A percentile compares a stretch with the other conserved stretches of the same genome.
Conservation (phyloP, 768 basidiomycete species). For the Xerocomellus dryophilus region DNA sequence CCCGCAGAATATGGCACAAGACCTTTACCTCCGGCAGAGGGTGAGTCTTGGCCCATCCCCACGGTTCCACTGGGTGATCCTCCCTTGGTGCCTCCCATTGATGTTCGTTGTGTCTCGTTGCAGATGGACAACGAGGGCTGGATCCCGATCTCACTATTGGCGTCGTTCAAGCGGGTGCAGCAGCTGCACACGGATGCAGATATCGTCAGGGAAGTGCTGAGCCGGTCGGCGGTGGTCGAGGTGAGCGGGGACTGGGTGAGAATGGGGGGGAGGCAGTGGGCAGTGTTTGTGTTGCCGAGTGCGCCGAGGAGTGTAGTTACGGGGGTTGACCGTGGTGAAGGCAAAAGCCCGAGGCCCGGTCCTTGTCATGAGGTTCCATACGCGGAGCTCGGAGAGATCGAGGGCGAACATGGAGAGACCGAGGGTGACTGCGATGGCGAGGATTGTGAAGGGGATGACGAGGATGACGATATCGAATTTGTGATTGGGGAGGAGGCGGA, state of each 20-base stretch:
- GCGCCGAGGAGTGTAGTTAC: conserved; percentile 47
- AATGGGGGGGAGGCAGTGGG: conserved; percentile 58
- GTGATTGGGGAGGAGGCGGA: conserved; percentile 55
- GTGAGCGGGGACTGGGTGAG: conserved; percentile 68
- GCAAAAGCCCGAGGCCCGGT: not conserved
- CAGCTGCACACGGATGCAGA: conserved; percentile 56
- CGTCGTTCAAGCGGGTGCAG: conserved; percentile 84
- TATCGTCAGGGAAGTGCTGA: conserved; percentile 69
- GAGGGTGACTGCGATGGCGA: conserved; percentile 33
- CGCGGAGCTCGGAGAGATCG: conserved; percentile 8
- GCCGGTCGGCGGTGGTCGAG: conserved; percentile 65
- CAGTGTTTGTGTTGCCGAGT: conserved; percentile 54
- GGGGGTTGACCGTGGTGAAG: not conserved
- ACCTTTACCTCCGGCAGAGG: conserved; percentile 75
- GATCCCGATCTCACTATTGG: conserved; percentile 77
- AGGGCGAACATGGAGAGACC: conserved; percentile 22
- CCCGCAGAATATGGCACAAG: conserved; percentile 84
- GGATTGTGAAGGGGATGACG: conserved; percentile 46
- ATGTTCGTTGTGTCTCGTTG: not conserved
- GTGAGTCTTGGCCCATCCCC: conserved; percentile 42
- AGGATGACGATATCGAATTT: conserved; percentile 76
- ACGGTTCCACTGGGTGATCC: not conserved
- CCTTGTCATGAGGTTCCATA: not conserved
- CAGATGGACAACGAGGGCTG: conserved; percentile 92
- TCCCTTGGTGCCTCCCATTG: not conserved